phyloP scores from a whole-genome alignment of 495 filamentous ascomycete species.

The Choiromyces venosus region DNA sequence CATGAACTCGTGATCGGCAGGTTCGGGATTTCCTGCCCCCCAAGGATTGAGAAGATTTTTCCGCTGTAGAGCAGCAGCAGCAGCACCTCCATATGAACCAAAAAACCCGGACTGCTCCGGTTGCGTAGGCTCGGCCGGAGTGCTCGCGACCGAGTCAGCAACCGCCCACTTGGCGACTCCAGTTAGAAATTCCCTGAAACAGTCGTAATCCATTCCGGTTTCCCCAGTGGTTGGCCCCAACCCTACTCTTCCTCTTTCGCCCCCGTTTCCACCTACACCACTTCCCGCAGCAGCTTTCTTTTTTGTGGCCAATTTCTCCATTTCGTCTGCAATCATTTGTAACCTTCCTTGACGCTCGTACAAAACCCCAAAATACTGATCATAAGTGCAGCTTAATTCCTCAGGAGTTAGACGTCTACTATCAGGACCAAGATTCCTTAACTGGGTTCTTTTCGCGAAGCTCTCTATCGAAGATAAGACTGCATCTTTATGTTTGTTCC shows the following conservation, averaged over 20 bases:
- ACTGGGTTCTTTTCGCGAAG: conserved; percentile 93
- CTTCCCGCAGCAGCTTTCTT: conserved; percentile 39
- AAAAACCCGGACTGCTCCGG: conserved; percentile 15
- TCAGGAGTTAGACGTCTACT: conserved; percentile 80
- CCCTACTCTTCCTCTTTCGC: conserved; percentile 75
- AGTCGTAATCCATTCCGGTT: conserved; percentile 92
- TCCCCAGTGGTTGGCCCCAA: conserved; percentile 69
- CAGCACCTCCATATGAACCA: conserved; percentile 22
- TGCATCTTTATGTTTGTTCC: conserved; percentile 83
- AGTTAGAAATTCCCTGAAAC: conserved; percentile 87
- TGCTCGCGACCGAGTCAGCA: conserved; percentile 51
- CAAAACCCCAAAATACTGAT: conserved; percentile 81
- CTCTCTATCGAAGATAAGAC: conserved; percentile 92
- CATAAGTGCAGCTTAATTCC: conserved; percentile 83
- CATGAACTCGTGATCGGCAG: conserved; percentile 94
- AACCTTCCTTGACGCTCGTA: conserved; percentile 85
- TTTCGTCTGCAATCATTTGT: conserved; percentile 69
- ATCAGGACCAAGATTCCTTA: conserved; percentile 90
- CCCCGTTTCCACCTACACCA: conserved; percentile 12
- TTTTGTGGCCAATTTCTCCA: conserved; percentile 52
- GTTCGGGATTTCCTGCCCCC: conserved; percentile 67
- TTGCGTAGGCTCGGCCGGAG: background rate
- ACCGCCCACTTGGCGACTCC: conserved; percentile 86
- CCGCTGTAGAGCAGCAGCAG: conserved; percentile 34
- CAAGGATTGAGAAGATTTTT: conserved; percentile 59